Evolutionary conservation across 2,329 filamentous ascomycete genomes (phyloP).

Genomic region (Tympanopsis confertula): DNA sequence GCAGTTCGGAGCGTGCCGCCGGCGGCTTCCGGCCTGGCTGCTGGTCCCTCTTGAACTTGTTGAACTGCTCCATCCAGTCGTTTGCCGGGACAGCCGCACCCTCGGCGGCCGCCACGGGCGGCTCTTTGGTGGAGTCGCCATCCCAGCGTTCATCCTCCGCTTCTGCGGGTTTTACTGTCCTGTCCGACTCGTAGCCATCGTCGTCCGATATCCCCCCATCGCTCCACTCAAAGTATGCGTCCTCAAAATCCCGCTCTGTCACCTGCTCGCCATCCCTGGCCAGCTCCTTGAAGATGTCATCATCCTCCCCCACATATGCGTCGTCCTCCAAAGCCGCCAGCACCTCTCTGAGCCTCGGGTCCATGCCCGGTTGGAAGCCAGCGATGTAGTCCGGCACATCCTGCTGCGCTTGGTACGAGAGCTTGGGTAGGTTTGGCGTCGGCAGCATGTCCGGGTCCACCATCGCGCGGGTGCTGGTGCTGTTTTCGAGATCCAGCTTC

Average conservation of each 20-base stretch:
- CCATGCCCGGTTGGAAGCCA: conserved; percentile 97
- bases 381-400: conserved; percentile 81
- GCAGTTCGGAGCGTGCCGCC: conserved; percentile 45
- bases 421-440: conserved; percentile 40
- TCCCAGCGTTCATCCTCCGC: conserved; percentile 38
- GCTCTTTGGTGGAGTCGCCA: conserved; percentile 23
- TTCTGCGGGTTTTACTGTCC: conserved; percentile 63
- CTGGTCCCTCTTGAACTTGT: neutral
- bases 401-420: conserved; percentile 85
- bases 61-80: neutral
- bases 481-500: conserved; percentile 42
- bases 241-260: conserved; percentile 70
- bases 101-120: conserved; percentile 16
- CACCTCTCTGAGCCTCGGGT: conserved; percentile 79
- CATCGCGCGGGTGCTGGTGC: conserved; percentile 39
- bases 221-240: conserved; percentile 41
- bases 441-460: conserved; percentile 67
- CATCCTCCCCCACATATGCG: conserved; percentile 76
- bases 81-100: neutral
- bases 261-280: conserved; percentile 62
- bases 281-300: conserved; percentile 72
- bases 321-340: conserved; percentile 92
- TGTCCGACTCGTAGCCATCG: conserved; percentile 89
- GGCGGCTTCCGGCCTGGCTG: no score
- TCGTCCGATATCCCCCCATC: conserved; percentile 60